These are phyloP conservation scores for Globisporangium cederbergense DNA, from an alignment of 352 stramenopile species.

Conservation along the genomic window DNA sequence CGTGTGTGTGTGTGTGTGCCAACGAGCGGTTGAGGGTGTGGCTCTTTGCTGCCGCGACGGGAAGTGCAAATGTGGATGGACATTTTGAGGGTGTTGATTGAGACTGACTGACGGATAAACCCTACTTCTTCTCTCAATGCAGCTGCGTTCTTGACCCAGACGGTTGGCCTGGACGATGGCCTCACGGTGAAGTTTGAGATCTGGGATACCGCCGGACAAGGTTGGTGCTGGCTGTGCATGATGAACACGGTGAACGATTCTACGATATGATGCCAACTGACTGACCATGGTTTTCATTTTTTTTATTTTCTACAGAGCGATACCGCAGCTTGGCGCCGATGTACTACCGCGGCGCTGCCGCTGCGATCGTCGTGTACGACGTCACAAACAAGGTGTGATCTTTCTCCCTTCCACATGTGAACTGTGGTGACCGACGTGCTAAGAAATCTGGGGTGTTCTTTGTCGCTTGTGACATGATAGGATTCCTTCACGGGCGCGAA, in stretches of 20 bases:
- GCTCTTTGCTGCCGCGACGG: neutral
- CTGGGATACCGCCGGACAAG: conserved; percentile 98
- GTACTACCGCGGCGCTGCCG: conserved; percentile 95
- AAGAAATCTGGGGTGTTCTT: neutral
- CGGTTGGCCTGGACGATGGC: conserved; percentile 95
- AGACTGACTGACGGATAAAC: conserved; percentile 6
- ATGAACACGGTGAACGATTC: neutral
- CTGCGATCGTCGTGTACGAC: conserved; percentile 97
- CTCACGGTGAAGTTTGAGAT: conserved; percentile 99
- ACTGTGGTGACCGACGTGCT: neutral
- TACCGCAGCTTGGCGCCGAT: conserved; percentile 97
- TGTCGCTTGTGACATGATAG: conserved; percentile 29
- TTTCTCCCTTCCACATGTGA: neutral
- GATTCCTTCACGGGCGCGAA: conserved; percentile 98
- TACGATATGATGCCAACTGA: neutral
- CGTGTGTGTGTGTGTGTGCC: neutral
- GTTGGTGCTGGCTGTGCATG: conserved; percentile 25
- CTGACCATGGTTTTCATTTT: conserved; percentile 9
- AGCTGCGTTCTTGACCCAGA: conserved; percentile 98
- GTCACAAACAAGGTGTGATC: conserved; percentile 92
- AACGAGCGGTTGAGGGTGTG: neutral
- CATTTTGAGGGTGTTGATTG: neutral
- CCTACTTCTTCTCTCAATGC: conserved; percentile 1
- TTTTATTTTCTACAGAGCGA: conserved; percentile 64
- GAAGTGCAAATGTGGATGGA: conserved; percentile 2